Conservation (phyloP, 2,329 filamentous ascomycete species). For the Cryphonectria naterciae region DNA sequence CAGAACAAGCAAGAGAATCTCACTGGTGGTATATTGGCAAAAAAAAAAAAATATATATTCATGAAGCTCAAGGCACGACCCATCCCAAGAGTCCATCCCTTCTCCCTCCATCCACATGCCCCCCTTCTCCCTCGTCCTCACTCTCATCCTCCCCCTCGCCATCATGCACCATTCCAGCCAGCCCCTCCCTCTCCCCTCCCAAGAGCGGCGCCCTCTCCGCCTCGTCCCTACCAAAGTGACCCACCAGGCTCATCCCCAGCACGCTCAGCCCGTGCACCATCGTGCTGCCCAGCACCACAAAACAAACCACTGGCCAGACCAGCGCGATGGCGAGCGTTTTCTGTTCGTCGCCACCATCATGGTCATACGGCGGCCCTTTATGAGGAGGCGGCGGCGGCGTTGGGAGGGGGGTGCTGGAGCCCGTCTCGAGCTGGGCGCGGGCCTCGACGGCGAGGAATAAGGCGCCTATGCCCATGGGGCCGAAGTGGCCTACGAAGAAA, state of each 20-base stretch:
- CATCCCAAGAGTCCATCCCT: not conserved
- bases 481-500: conserved; percentile 37
- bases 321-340: conserved; percentile 19
- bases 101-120: not conserved
- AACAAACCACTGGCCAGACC: conserved; percentile 24
- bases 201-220: conserved; percentile 21
- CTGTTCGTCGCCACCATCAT: not conserved
- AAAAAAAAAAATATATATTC: not conserved
- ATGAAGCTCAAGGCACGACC: not conserved
- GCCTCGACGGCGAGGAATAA: conserved; percentile 33
- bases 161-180: conserved; percentile 24
- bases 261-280: conserved; percentile 25
- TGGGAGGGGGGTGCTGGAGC: conserved; percentile 18
- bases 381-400: not conserved
- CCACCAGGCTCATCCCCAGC: conserved; percentile 19
- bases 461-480: conserved; percentile 37
- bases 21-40: not conserved
- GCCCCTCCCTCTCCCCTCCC: conserved; percentile 14
- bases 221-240: conserved; percentile 16
- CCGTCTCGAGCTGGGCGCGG: conserved; percentile 23
- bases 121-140: not conserved
- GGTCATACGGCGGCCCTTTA: conserved; percentile 8
- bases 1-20: not conserved
- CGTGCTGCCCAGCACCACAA: conserved; percentile 26
- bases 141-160: not conserved